These are phyloP conservation scores for Hanseniaspora uvarum DNA, from an alignment of 1,139 yeast genomes.

Conservation along the genomic window DNA sequence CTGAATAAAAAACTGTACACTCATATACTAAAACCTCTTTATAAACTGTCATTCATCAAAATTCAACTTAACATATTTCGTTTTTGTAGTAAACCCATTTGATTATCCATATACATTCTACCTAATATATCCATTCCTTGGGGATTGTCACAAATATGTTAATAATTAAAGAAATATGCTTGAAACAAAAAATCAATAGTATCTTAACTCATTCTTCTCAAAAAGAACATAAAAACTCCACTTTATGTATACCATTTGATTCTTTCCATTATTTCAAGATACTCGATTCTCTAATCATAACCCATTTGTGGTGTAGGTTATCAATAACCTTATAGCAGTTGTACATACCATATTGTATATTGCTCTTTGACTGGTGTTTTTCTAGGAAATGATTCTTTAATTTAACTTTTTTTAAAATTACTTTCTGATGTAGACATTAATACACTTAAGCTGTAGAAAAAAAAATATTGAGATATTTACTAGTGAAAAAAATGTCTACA, in stretches of 20 bases:
- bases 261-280: background rate
- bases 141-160: background rate
- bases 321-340: background rate
- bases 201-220: background rate
- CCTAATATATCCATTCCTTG: no score
- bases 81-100: no score
- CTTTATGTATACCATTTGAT: background rate
- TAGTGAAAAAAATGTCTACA: background rate
- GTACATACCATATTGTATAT: slow-evolving; percentile 17
- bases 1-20: no score
- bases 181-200: background rate
- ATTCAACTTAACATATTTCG: no score
- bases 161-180: background rate
- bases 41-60: no score
- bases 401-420: background rate
- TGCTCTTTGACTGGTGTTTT: slow-evolving; percentile 16
- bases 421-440: background rate
- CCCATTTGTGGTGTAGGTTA: background rate
- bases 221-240: background rate
- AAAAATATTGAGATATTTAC: background rate
- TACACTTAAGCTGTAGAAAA: background rate
- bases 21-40: no score
- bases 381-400: background rate
- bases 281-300: background rate
- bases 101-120: no score